Evolutionary conservation across 495 filamentous ascomycete species (phyloP), one percentile per base, ranked within the genome.

Genomic region (Aspergillus steynii): DNA sequence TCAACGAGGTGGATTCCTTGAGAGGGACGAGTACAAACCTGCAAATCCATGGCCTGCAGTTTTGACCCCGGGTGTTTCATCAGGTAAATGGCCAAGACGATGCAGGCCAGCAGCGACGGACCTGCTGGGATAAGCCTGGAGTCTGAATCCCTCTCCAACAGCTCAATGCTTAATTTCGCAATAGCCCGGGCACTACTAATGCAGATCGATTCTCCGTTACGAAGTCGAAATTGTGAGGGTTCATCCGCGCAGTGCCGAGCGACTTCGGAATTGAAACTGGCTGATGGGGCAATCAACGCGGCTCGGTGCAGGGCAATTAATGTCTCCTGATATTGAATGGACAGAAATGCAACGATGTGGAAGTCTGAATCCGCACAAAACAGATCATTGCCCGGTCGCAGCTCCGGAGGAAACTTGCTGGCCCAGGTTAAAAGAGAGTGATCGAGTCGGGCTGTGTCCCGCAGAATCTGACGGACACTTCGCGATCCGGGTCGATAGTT

Each of bases 221-320:
- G 27, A 20, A 65, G 29, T 1, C 61, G 61, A 45, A 54, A 54
- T 26, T 45, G 49, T 5, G 58, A 64, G 7, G 58, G 53, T 6
- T 61, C 62, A 6, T 58, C 58, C 8, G 49, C 2, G 37, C 62
- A 61, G 25, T 58, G 58, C 1, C 31, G 47, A 1, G 12, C 25
- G 1, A 62, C 50, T 29, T 62, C 61, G 2, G 28, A 58, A 14
- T 58, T 58, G 26, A 65, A 62, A 37, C 9, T 58, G 14, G 28
- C 27, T 9, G n/a, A 55, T n/a, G 62, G 59, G 15, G 62, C 62
- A 14, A 64, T 64, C 25, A 64, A 42, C 2, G 62, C 62, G 2
- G 62, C 62, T 10, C 62, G 62, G 26, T 64, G 62, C 8, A 64
- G 45, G 5, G 62, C 58, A 8, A 64, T 64, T 53, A 64, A 15